Conservation (phyloP, 2,329 filamentous ascomycete genomes). For the Talaromyces albobiverticillius region DNA sequence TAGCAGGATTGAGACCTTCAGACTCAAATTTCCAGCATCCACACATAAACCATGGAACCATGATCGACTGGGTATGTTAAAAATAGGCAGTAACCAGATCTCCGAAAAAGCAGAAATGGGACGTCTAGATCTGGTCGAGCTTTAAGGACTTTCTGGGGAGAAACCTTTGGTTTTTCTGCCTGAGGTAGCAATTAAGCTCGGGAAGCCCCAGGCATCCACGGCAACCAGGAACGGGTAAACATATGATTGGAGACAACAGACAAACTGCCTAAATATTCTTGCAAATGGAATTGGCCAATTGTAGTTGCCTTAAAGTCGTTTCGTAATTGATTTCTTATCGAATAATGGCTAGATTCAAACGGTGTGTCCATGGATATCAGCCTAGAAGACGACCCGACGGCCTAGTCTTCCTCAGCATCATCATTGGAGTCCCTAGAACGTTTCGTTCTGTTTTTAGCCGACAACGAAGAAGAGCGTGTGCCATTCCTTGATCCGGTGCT, state of each 20-base stretch:
- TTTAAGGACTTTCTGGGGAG: no score
- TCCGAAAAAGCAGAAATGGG: neutral
- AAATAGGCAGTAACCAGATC: neutral
- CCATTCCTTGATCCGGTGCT: slow-evolving; percentile 20
- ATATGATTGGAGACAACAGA: neutral
- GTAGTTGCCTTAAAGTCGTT: neutral
- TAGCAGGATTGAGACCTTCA: neutral
- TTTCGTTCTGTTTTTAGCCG: neutral
- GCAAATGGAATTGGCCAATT: neutral
- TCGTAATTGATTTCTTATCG: neutral
- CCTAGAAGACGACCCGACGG: neutral
- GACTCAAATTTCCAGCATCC: neutral
- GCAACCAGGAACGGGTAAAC: neutral
- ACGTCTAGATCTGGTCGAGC: no score
- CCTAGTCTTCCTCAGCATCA: neutral
- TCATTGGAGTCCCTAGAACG: neutral
- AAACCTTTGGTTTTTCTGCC: neutral
- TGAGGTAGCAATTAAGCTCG: neutral
- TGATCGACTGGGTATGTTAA: neutral
- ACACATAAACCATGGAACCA: neutral
- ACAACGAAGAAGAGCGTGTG: neutral
- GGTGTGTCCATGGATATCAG: neutral
- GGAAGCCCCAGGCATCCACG: slow-evolving; percentile 4
- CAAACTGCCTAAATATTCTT: neutral
- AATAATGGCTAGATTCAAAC: no score